Evolutionary conservation across 139 green algal species (phyloP).

Genomic region (Asterochloris sp.): DNA sequence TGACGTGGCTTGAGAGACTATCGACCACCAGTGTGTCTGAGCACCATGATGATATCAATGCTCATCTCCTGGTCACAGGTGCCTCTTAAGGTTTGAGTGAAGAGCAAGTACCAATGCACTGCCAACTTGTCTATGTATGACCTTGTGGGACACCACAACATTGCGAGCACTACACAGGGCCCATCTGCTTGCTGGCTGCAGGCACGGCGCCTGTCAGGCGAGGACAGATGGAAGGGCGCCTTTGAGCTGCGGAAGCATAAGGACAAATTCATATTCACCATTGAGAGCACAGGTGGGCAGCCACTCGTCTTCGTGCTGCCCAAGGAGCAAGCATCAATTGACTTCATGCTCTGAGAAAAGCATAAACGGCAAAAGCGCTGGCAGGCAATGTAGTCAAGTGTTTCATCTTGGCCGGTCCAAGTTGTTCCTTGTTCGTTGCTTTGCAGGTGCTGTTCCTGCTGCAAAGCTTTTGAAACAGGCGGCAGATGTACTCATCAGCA

Average conservation of each 20-base stretch:
- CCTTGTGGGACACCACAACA: too few relatives aligned
- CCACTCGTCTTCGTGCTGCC: background rate
- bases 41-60: too few relatives aligned
- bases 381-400: background rate
- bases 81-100: too few relatives aligned
- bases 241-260: slow-evolving; percentile 83
- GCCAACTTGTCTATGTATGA: too few relatives aligned
- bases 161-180: too few relatives aligned
- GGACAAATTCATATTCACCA: slow-evolving; percentile 98
- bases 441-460: background rate
- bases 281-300: slow-evolving; percentile 81
- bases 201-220: slow-evolving; percentile 40
- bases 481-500: slow-evolving; percentile 66
- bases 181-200: slow-evolving; percentile 3
- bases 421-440: background rate
- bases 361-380: background rate
- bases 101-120: too few relatives aligned
- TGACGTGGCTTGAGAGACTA: too few relatives aligned
- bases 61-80: too few relatives aligned
- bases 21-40: too few relatives aligned
- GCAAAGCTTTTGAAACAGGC: slow-evolving; percentile 64
- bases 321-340: background rate
- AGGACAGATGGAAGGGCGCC: slow-evolving; percentile 44
- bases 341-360: background rate
- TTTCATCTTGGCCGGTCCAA: background rate